A percentile compares a stretch with the other conserved stretches of the same genome.
phyloP scores from a whole-genome alignment of 768 basidiomycete species.

The Mycena chlorophos region DNA sequence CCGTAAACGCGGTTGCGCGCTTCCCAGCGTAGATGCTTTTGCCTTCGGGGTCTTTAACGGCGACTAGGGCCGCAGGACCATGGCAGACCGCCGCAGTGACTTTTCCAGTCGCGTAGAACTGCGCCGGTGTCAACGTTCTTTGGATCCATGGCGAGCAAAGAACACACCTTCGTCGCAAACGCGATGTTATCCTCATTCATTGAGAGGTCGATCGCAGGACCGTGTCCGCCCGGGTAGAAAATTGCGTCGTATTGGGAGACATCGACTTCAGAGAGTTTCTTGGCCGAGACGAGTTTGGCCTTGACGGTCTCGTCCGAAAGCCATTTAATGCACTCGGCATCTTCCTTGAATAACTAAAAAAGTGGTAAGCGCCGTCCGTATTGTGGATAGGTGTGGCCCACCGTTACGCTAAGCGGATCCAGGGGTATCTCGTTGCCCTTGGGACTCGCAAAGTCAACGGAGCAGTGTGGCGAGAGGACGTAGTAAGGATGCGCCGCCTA shows the following conservation, averaged over 20 bases:
- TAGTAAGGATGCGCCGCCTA: too few species aligned
- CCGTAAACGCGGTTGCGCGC: background rate
- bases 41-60: background rate
- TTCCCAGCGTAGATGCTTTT: background rate
- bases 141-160: background rate
- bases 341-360: too few species aligned
- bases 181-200: constrained; percentile 32
- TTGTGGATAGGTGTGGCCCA: too few species aligned
- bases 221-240: constrained; percentile 29
- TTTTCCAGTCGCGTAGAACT: constrained; percentile 38
- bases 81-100: constrained; percentile 55
- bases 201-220: constrained; percentile 4
- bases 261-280: constrained; percentile 45
- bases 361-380: too few species aligned
- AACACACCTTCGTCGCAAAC: constrained; percentile 40
- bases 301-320: constrained; percentile 38
- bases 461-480: constrained; percentile 21
- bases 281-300: constrained; percentile 43
- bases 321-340: constrained; percentile 37
- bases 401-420: constrained; percentile 55
- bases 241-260: constrained; percentile 48
- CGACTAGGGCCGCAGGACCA: constrained; percentile 39
- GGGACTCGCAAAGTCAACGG: constrained; percentile 60
- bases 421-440: constrained; percentile 68
- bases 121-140: constrained; percentile 19